phyloP scores from a whole-genome alignment of 139 green algal genomes.

The Coelastrella sp. region DNA sequence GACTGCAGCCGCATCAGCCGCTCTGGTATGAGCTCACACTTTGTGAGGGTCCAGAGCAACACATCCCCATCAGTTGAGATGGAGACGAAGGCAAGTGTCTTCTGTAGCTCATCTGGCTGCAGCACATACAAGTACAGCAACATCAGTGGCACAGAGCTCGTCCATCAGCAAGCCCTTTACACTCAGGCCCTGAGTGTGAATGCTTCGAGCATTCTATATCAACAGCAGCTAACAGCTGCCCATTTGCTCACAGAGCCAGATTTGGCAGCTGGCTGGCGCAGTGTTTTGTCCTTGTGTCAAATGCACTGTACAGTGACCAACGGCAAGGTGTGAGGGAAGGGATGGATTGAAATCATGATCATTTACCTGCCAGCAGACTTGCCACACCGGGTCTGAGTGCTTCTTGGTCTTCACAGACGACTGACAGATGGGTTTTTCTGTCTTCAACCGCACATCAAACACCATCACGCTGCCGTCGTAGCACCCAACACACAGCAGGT shows the following conservation, averaged over 20 bases:
- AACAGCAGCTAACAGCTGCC: no score
- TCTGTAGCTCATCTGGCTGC: slow-evolving; percentile 67
- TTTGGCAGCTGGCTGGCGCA: no score
- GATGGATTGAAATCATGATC: no score
- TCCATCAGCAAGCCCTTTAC: no score
- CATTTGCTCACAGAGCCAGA: no score
- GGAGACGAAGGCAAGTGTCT: slow-evolving; percentile 74
- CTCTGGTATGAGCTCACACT: slow-evolving; percentile 84
- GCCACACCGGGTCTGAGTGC: slow-evolving; percentile 93
- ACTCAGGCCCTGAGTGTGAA: no score
- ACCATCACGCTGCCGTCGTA: slow-evolving; percentile 89
- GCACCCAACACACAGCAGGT: slow-evolving; percentile 88
- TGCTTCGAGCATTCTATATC: no score
- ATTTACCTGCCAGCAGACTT: slow-evolving; percentile 81
- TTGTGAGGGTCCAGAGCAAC: slow-evolving; percentile 88
- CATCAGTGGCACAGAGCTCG: no score
- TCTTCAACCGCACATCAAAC: slow-evolving; percentile 69
- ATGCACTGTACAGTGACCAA: no score
- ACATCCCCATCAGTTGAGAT: slow-evolving; percentile 82
- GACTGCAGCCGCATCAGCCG: slow-evolving; percentile 67
- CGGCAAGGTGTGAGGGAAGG: neutral
- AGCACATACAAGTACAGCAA: neutral
- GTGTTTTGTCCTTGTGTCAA: no score
- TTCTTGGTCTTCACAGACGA: slow-evolving; percentile 77
- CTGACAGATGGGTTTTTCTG: slow-evolving; percentile 72